A percentile compares a stretch with the other conserved stretches of the same genome.
phyloP scores from a whole-genome alignment of 1,139 yeast genomes.

The Suzukiozyma palmioleophila region DNA sequence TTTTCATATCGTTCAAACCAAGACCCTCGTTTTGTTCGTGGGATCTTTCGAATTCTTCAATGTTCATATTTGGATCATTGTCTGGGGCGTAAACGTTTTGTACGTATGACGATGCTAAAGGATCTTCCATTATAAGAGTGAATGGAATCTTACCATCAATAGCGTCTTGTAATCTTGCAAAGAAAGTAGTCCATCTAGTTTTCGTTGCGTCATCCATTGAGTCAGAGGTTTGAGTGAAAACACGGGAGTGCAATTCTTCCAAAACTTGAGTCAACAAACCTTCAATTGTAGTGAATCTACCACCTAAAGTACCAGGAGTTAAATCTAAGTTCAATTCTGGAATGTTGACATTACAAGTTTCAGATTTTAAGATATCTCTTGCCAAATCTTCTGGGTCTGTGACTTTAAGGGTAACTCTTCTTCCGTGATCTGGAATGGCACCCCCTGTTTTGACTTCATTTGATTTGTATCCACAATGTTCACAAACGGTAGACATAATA shows the following conservation, averaged over 20 bases:
- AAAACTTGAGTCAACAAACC: conserved; percentile 86
- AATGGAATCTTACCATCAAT: conserved; percentile 77
- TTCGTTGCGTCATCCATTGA: conserved; percentile 81
- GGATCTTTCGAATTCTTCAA: conserved; percentile 88
- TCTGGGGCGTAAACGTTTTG: conserved; percentile 99
- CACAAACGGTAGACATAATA: conserved; percentile 93
- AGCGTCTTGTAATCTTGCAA: conserved; percentile 74
- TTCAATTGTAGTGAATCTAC: conserved; percentile 94
- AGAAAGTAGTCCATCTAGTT: conserved; percentile 76
- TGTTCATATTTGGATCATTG: conserved; percentile 89
- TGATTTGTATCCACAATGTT: conserved; percentile 90
- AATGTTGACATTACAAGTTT: conserved; percentile 78
- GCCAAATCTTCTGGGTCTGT: conserved; percentile 93
- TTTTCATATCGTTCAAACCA: conserved; percentile 79
- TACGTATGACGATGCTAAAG: conserved; percentile 89
- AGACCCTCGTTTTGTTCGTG: conserved; percentile 84
- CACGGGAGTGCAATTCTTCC: conserved; percentile 84
- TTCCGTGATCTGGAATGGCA: conserved; percentile 84
- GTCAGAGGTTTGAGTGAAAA: conserved; percentile 82
- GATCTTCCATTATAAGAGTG: conserved; percentile 88
- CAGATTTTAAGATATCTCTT: conserved; percentile 91
- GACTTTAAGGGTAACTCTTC: conserved; percentile 64
- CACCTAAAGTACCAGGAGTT: conserved; percentile 96
- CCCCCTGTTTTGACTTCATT: conserved; percentile 99
- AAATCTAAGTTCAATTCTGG: conserved; percentile 91